Evolutionary conservation across 1,284 basidiomycete species (phyloP).

Genomic region (Limonomyces culmigenus): DNA sequence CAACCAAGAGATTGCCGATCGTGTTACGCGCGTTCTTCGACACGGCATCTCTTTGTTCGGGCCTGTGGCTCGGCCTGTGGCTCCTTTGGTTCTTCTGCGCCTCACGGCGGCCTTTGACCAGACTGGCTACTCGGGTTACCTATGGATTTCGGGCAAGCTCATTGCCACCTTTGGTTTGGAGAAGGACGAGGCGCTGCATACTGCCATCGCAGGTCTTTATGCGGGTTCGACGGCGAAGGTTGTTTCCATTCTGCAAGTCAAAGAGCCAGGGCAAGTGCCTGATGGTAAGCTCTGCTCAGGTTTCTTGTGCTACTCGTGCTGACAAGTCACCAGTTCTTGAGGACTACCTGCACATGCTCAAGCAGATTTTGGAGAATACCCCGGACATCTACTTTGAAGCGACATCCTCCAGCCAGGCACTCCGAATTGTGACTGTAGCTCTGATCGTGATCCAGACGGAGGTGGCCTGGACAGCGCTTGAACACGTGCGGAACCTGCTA

Average conservation of each 20-base stretch:
- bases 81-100: conserved; percentile 56
- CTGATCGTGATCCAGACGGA: conserved; percentile 71
- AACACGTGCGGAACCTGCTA: conserved; percentile 60
- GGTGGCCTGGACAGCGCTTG: conserved; percentile 67
- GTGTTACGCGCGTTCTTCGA: conserved; percentile 76
- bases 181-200: conserved; percentile 31
- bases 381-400: conserved; percentile 72
- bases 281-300: conserved; percentile 41
- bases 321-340: conserved; percentile 57
- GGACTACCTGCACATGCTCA: conserved; percentile 79
- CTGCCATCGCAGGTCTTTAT: conserved; percentile 47
- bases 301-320: background rate
- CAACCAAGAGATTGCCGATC: conserved; percentile 70
- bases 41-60: conserved; percentile 76
- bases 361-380: conserved; percentile 48
- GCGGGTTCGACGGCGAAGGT: conserved; percentile 62
- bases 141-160: conserved; percentile 90
- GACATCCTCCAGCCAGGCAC: conserved; percentile 55
- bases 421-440: conserved; percentile 60
- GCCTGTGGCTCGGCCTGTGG: conserved; percentile 43
- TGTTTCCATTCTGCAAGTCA: conserved; percentile 47
- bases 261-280: conserved; percentile 55
- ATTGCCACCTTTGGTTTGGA: conserved; percentile 58
- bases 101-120: conserved; percentile 69
- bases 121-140: conserved; percentile 75